Percentiles rank a stretch among this genome's conserved stretches.
Conservation (phyloP, 2,329 filamentous ascomycete species). For the Metarhizium anisopliae region DNA sequence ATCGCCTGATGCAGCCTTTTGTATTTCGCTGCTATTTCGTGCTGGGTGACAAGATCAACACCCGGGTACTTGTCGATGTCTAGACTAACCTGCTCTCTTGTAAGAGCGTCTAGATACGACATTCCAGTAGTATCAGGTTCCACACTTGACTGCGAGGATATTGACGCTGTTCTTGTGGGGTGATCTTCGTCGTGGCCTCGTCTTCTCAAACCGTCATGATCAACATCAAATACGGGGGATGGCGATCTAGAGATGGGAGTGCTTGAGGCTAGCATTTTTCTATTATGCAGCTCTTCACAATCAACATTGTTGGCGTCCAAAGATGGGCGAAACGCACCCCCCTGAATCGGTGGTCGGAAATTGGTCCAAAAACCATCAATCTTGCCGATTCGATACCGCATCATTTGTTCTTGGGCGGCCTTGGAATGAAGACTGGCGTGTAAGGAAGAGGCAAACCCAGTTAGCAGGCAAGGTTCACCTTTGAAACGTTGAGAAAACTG, state of each 20-base stretch:
- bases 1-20: conserved; percentile 67
- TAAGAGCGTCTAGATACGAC: conserved; percentile 60
- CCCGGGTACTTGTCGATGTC: conserved; percentile 76
- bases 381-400: conserved; percentile 72
- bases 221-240: conserved; percentile 40
- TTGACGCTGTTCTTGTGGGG: not conserved
- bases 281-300: conserved; percentile 6
- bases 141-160: conserved; percentile 43
- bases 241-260: conserved; percentile 43
- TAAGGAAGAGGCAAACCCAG: not conserved
- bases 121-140: conserved; percentile 38
- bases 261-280: conserved; percentile 27
- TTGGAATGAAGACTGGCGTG: conserved; percentile 64
- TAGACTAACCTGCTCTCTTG: conserved; percentile 61
- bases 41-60: conserved; percentile 64
- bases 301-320: conserved; percentile 23
- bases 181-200: conserved; percentile 11
- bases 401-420: conserved; percentile 69
- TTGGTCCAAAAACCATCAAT: conserved; percentile 79
- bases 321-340: conserved; percentile 60
- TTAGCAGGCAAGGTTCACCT: not conserved
- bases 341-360: conserved; percentile 86
- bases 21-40: conserved; percentile 70
- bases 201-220: conserved; percentile 18
- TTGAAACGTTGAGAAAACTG: conserved; percentile 12